Base-by-base conservation (phyloP, 2,329 filamentous ascomycete genomes). In the Xylaria hypoxylon region DNA sequence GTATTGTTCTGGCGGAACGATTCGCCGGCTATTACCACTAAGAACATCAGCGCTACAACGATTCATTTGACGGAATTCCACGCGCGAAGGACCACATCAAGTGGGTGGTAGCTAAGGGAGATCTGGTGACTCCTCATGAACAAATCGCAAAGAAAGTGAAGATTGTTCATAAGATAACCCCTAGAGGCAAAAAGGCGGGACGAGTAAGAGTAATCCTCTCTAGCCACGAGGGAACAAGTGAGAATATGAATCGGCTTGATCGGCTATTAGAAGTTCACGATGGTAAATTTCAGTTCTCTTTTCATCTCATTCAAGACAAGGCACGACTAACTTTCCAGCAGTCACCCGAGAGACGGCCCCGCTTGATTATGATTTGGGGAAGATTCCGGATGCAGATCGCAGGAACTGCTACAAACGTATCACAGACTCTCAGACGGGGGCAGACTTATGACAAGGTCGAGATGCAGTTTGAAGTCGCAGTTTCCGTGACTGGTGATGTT, bases 51-150 rank as follows among this genome's bases (percentile, higher is more conserved):
- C 11, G 24, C 13, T 48, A 48, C 11, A 17, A 15, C 15, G 45
- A 48, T 17, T 28, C 51, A 3, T 40, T 53, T 40, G 33, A 53
- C 51, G 35, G 26, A 8, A 6, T 53, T 10, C 1, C 4, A 1
- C n/a, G 51, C 6, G 51, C 19, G n/a, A 53, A 53, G 33, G 51
- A 53, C 11, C 17, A 53, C 10, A 40, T 53, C n/a, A 40, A 53
- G 19, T 40, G 51, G 33, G 19, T 53, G 17, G 51, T 53, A 22
- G 51, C 51, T 26, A 53, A 40, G 22, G 51, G 31, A 2, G 51
- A 40, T 31, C 33, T 53, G 4, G 31, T 53, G 3, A 40, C 51
- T 7, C 51, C 51, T 19, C 31, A 15, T 7, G 26, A 53, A 40
- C 6, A 22, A 4, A 53, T 53, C 19, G 33, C 10, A n/a, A 53